Percentiles rank a stretch among this genome's conserved stretches.
These are phyloP conservation scores for Graphilbum ipis-grandicollis DNA, from an alignment of 2,329 filamentous ascomycete species.

Conservation along the genomic window DNA sequence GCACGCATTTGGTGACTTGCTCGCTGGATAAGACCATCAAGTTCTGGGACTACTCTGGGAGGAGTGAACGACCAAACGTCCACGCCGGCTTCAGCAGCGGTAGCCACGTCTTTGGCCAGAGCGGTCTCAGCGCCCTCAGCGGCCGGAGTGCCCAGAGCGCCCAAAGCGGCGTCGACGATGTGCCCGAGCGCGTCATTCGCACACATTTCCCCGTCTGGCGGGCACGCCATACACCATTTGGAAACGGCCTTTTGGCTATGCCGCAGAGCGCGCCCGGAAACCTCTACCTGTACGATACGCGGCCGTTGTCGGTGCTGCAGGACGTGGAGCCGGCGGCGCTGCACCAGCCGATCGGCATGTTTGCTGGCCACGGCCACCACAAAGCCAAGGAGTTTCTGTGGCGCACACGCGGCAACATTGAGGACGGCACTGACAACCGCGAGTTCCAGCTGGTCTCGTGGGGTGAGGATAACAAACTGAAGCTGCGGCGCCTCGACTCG, in stretches of 20 bases:
- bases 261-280: conserved; percentile 76
- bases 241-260: conserved; percentile 74
- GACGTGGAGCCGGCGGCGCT: conserved; percentile 26
- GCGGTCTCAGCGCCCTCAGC: no score
- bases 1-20: conserved; percentile 64
- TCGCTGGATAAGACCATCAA: conserved; percentile 86
- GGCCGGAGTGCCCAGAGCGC: no score
- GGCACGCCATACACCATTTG: conserved; percentile 81
- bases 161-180: conserved; percentile 33
- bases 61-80: background rate
- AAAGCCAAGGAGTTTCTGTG: conserved; percentile 87
- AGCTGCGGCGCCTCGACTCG: conserved; percentile 56
- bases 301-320: conserved; percentile 15
- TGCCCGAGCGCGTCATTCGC: conserved; percentile 58
- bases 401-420: conserved; percentile 55
- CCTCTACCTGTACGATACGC: conserved; percentile 67
- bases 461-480: conserved; percentile 72
- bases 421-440: conserved; percentile 58
- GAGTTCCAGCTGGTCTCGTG: conserved; percentile 90
- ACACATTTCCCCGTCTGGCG: conserved; percentile 83
- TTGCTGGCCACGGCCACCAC: conserved; percentile 42
- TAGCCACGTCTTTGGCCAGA: no score
- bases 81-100: no score
- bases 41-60: conserved; percentile 59
- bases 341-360: conserved; percentile 33